A percentile compares a stretch with the other conserved stretches of the same genome.
phyloP scores from a whole-genome alignment of 2,329 filamentous ascomycete species.

The Colletotrichum godetiae region DNA sequence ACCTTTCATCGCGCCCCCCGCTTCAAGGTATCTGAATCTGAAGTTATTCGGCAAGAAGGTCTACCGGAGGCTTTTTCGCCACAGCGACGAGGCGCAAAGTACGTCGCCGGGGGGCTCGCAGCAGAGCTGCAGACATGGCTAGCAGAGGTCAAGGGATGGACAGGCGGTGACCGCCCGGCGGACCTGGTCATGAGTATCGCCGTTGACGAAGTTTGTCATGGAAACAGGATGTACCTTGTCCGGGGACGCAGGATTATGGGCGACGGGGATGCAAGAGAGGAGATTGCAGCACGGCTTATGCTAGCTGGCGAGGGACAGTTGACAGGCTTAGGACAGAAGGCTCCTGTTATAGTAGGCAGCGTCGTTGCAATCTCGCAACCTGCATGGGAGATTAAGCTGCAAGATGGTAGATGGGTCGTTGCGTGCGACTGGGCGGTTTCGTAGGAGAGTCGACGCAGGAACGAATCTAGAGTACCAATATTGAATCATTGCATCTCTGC shows the following conservation, averaged over 20 bases:
- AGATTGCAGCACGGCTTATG: slow-evolving; percentile 41
- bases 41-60: slow-evolving; percentile 35
- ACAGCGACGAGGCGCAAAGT: slow-evolving; percentile 47
- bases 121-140: slow-evolving; percentile 54
- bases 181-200: slow-evolving; percentile 39
- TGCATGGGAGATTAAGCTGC: slow-evolving; percentile 51
- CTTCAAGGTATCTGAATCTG: slow-evolving; percentile 48
- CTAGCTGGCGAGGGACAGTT: slow-evolving; percentile 52
- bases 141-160: slow-evolving; percentile 52
- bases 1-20: slow-evolving; percentile 52
- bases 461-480: background rate
- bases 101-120: slow-evolving; percentile 50
- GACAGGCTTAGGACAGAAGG: slow-evolving; percentile 48
- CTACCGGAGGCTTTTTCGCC: slow-evolving; percentile 48
- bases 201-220: slow-evolving; percentile 45
- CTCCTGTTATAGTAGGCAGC: slow-evolving; percentile 43
- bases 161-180: slow-evolving; percentile 32
- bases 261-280: background rate
- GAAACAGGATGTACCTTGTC: slow-evolving; percentile 49
- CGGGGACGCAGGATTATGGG: slow-evolving; percentile 36
- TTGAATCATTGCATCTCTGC: background rate
- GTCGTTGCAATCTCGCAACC: slow-evolving; percentile 49
- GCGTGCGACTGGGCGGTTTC: slow-evolving; percentile 49
- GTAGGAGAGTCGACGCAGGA: background rate
- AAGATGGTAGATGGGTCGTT: slow-evolving; percentile 48